Evolutionary conservation across 805 yeast genomes (phyloP).

Genomic region (Suhomyces xylopsoci): DNA sequence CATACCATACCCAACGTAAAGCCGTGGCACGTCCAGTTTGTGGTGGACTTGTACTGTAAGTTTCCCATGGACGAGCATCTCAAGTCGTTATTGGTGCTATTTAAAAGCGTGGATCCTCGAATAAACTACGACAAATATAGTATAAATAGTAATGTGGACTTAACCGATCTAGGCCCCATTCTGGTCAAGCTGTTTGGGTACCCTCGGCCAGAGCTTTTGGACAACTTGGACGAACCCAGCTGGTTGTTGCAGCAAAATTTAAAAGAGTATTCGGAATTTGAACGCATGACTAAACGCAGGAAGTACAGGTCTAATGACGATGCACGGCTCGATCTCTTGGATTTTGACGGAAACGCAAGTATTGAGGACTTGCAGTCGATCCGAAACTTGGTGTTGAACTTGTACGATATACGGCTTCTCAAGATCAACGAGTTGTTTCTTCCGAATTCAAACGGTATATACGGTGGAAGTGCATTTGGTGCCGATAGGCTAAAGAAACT

Average conservation of each 20-base stretch:
- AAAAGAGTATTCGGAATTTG: slow-evolving; percentile 14
- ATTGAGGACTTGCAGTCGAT: slow-evolving; percentile 1
- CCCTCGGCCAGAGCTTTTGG: slow-evolving; percentile 15
- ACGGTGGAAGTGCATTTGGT: neutral
- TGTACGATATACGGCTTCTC: neutral
- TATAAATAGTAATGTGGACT: slow-evolving; percentile 17
- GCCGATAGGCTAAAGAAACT: neutral
- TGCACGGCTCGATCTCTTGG: neutral
- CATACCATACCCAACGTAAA: slow-evolving; percentile 5
- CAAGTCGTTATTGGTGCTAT: slow-evolving; percentile 18
- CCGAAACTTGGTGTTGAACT: neutral
- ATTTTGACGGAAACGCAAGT: slow-evolving; percentile 3
- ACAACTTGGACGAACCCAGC: neutral
- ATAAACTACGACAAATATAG: slow-evolving; percentile 15
- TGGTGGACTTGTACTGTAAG: slow-evolving; percentile 23
- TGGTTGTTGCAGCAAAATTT: slow-evolving; percentile 8
- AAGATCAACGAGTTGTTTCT: slow-evolving; percentile 3
- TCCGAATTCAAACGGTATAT: neutral
- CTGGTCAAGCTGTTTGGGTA: slow-evolving; percentile 22
- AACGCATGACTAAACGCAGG: slow-evolving; percentile 11
- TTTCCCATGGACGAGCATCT: slow-evolving; percentile 33
- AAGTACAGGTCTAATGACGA: neutral
- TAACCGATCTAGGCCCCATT: slow-evolving; percentile 19
- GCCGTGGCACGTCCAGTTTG: slow-evolving; percentile 30
- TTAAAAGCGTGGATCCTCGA: slow-evolving; percentile 18